phyloP scores from a whole-genome alignment of 1,284 basidiomycete genomes.

The Puccinia hordei region DNA sequence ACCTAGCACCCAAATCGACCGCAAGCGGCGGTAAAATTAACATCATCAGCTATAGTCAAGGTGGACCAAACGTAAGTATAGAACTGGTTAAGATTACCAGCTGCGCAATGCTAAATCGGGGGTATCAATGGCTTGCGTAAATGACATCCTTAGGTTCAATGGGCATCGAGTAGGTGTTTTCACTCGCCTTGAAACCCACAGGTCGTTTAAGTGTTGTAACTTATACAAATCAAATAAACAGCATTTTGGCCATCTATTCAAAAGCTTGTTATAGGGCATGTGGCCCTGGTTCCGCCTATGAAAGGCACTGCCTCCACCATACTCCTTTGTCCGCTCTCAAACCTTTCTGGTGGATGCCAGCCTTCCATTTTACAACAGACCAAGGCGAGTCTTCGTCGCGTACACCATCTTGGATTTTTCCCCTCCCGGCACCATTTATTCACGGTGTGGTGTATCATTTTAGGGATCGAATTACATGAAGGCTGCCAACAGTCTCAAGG shows the following conservation, averaged over 20 bases:
- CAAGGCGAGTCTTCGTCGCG: background rate
- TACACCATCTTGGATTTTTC: background rate
- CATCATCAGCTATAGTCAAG: slow-evolving; percentile 59
- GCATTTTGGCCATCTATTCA: slow-evolving; percentile 40
- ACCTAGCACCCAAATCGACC: slow-evolving; percentile 54
- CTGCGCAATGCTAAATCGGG: background rate
- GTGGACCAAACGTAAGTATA: slow-evolving; percentile 55
- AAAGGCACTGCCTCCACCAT: slow-evolving; percentile 15
- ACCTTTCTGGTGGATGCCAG: slow-evolving; percentile 7
- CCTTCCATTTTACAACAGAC: slow-evolving; percentile 27
- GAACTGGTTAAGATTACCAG: background rate
- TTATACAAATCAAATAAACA: background rate
- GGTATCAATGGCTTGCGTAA: background rate
- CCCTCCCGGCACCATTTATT: background rate
- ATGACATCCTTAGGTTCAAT: slow-evolving; percentile 14
- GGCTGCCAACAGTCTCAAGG: slow-evolving; percentile 3
- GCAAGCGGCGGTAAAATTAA: slow-evolving; percentile 56
- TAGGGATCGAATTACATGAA: slow-evolving; percentile 18
- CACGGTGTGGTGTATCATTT: background rate
- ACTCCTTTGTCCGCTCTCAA: background rate
- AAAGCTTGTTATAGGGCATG: slow-evolving; percentile 4
- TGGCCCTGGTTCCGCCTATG: slow-evolving; percentile 9
- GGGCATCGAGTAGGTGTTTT: slow-evolving; percentile 34
- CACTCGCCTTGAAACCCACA: too few species aligned
- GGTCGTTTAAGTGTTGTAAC: background rate